Evolutionary conservation across 139 green algal genomes (phyloP).

Genomic region (Eudorina sp.): DNA sequence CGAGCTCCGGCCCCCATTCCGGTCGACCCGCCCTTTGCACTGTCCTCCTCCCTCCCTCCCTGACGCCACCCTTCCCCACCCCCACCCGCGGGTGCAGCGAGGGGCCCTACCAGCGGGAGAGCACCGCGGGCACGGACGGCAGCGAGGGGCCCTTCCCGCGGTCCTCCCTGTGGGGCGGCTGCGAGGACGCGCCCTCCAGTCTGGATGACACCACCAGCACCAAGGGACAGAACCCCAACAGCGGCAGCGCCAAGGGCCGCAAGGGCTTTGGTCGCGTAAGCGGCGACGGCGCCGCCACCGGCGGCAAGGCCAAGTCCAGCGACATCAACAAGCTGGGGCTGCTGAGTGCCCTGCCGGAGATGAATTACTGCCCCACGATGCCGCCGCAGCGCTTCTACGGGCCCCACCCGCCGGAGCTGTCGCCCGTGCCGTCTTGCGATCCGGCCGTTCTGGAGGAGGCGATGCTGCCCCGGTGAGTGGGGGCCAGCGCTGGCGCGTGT

Average conservation of each 20-base stretch:
- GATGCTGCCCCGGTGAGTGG: neutral
- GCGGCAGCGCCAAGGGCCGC: too few relatives aligned
- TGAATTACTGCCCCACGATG: neutral
- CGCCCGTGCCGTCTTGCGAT: conserved; percentile 17
- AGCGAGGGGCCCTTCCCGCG: neutral
- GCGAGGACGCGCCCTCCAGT: neutral
- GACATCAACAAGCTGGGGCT: neutral
- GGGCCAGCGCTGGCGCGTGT: too few relatives aligned
- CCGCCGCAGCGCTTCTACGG: neutral
- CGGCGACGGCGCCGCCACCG: too few relatives aligned
- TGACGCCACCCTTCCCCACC: neutral
- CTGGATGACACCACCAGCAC: neutral
- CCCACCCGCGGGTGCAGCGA: neutral
- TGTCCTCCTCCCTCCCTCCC: neutral
- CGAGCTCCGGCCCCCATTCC: neutral
- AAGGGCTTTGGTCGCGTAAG: neutral
- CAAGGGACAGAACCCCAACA: too few relatives aligned
- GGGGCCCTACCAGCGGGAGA: neutral
- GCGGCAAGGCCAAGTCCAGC: neutral
- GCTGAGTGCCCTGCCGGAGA: neutral
- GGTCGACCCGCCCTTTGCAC: too few relatives aligned
- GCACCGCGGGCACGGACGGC: too few relatives aligned
- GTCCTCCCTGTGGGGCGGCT: neutral
- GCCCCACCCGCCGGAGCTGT: neutral
- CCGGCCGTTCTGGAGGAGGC: neutral